Base-by-base conservation (phyloP, 176 grass and related monocot genomes). In the Triticum urartu region DNA sequence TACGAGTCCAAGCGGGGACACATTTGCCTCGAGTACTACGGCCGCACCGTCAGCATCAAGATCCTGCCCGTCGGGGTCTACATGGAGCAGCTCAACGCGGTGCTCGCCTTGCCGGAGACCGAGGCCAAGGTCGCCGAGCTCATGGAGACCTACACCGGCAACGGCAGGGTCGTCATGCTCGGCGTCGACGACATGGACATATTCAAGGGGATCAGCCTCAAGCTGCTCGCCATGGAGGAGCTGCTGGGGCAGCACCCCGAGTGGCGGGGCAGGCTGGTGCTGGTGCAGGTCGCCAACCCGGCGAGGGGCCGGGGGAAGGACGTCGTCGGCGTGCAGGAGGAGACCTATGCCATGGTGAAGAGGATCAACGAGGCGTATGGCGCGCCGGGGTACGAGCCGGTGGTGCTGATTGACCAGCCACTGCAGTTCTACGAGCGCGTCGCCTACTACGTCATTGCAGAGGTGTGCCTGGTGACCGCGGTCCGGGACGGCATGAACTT, bases 111-210 rank as follows among this genome's bases (percentile, higher is more conserved):
- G 30, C 89, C 87, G 1, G 83, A 93, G 72, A 98, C 95, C 0
- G 90, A 94, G 81, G 85, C 70, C 13, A 98, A 94, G 90, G 91
- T 98, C 25, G 72, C 78, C 0, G 90, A 98, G 63, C 87, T 98
- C 21, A 82, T 89, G 60, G 84, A 85, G 58, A 87, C 82, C 47
- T 98, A 95, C 87, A 81, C 70, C 4, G 83, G 94, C 20, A 89
- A 90, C n/a, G 93, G 90, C 1, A 87, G 70, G 34, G 88, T 98
- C 18, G 94, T 95, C 84, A 78, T 98, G 68, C 91, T 98, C 8
- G 95, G 95, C 28, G 95, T 98, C 15, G 95, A 98, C 78, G 95
- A 98, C 76, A 98, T 98, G 95, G 95, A 98, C 75, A 98, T 98
- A 42, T 98, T 98, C 62, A 98, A 98, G 79, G 95, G 95, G 33